Evolutionary conservation across 169 alveolate genomes (phyloP), one percentile per base, ranked within the genome.

Genomic region (Plasmodium reichenowi): DNA sequence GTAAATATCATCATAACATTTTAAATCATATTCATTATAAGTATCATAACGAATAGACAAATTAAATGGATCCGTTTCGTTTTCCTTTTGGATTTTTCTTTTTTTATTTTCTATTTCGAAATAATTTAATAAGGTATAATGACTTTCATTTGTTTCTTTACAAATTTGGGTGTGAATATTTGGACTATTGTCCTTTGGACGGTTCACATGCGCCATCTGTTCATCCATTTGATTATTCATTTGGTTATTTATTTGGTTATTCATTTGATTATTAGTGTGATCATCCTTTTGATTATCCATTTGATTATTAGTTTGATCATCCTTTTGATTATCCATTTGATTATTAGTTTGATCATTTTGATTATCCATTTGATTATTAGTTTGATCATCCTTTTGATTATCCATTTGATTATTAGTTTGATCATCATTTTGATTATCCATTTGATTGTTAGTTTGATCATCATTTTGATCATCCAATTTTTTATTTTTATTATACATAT

Each of bases 1-100:
- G 67, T 76, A 76, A 12, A 76, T 32, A 22, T 13, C 47, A 1
- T 76, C 78, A 45, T 43, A 64, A 2, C 43, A 58, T 17, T 76
- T 32, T 48, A 73, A 58, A 22, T 9, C 22, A 13, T 26, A 22
- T 64, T 64, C 73, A 22, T 38, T 64, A 26, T 6, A 24, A 29
- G 43, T 13, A 5, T 10, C 32, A 26, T 10, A 29, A 24, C n/a
- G 3, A 20, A 7, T 13, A 62, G n/a, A 62, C 3, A 22, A 15
- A 15, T 56, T 62, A 62, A 32, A 32, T 32, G 45, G 45, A 0
- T 32, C 45, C 45, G 2, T 32, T 32, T 32, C 8, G 8, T 32
- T 32, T 32, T 32, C 45, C 6, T 32, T 32, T 32, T 32, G 3
- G 8, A 32, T 32, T 32, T 62, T 62, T 26, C 2, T 62, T 15